Conservation (phyloP, 2,329 filamentous ascomycete species). For the Calonectria pteridis region DNA sequence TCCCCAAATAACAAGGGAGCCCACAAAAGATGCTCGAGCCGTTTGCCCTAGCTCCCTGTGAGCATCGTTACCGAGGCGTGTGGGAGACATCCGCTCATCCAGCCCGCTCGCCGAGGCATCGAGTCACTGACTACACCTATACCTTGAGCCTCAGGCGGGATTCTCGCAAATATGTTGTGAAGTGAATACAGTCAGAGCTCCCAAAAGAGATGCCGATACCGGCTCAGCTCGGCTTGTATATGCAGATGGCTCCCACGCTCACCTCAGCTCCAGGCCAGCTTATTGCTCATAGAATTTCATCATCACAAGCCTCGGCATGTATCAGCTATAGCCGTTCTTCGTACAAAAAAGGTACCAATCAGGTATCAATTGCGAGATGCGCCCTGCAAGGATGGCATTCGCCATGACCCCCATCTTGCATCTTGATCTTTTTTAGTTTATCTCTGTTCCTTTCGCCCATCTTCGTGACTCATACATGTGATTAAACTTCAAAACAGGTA, state of each 20-base stretch:
- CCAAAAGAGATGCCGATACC: conserved; percentile 34
- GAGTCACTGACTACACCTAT: conserved; percentile 18
- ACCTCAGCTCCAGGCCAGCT: conserved; percentile 17
- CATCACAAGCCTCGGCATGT: neutral
- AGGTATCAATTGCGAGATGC: conserved; percentile 2
- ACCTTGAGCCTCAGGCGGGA: conserved; percentile 4
- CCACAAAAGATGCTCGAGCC: conserved; percentile 25
- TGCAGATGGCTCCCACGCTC: conserved; percentile 5
- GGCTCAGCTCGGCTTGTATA: conserved; percentile 11
- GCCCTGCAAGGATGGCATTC: neutral
- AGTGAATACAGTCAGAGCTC: conserved; percentile 15
- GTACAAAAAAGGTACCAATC: conserved; percentile 2
- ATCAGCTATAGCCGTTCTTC: neutral
- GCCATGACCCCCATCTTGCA: neutral
- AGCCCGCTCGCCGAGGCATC: conserved; percentile 27
- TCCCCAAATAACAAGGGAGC: neutral
- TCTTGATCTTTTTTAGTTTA: conserved; percentile 20
- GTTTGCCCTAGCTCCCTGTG: conserved; percentile 42
- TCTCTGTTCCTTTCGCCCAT: conserved; percentile 18
- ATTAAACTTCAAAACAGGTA: conserved; percentile 7
- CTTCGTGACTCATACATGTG: conserved; percentile 26
- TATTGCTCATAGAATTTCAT: conserved; percentile 5
- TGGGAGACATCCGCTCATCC: conserved; percentile 35
- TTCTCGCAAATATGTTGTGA: neutral
- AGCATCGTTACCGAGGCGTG: conserved; percentile 11